Conservation (phyloP, 768 basidiomycete genomes). For the Coprinellus micaceus region DNA sequence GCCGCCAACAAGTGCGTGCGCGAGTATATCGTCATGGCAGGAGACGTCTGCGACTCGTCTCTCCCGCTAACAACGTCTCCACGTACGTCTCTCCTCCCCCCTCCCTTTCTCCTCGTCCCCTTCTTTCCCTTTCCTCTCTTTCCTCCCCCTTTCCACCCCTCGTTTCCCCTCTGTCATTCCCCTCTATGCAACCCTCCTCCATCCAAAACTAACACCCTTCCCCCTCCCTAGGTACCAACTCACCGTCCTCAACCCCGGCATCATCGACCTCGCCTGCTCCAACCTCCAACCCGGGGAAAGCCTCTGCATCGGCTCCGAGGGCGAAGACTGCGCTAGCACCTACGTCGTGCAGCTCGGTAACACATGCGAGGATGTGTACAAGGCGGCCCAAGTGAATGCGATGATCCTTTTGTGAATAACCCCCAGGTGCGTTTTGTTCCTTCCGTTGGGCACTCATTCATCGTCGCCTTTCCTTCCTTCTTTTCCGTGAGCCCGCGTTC, state of each 20-base stretch:
- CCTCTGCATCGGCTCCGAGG: constrained; percentile 60
- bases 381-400: constrained; percentile 44
- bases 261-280: constrained; percentile 55
- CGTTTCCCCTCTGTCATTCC: too few species aligned
- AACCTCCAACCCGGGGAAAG: constrained; percentile 50
- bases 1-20: constrained; percentile 49
- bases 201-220: too few species aligned
- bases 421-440: constrained; percentile 40
- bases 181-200: too few species aligned
- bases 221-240: constrained; percentile 73
- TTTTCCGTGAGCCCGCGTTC: too few species aligned
- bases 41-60: constrained; percentile 71
- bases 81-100: constrained; percentile 40
- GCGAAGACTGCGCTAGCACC: constrained; percentile 73
- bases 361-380: too few species aligned
- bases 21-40: constrained; percentile 50
- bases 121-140: too few species aligned
- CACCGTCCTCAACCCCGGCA: constrained; percentile 58
- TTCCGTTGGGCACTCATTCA: neutral
- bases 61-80: constrained; percentile 54
- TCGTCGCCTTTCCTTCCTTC: neutral
- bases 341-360: too few species aligned
- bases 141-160: too few species aligned
- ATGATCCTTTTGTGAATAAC: constrained; percentile 67
- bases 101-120: neutral